Percentiles rank a stretch among this genome's conserved stretches.
These are phyloP conservation scores for Rossbeevera mucosa DNA, from an alignment of 768 basidiomycete species.

Conservation along the genomic window DNA sequence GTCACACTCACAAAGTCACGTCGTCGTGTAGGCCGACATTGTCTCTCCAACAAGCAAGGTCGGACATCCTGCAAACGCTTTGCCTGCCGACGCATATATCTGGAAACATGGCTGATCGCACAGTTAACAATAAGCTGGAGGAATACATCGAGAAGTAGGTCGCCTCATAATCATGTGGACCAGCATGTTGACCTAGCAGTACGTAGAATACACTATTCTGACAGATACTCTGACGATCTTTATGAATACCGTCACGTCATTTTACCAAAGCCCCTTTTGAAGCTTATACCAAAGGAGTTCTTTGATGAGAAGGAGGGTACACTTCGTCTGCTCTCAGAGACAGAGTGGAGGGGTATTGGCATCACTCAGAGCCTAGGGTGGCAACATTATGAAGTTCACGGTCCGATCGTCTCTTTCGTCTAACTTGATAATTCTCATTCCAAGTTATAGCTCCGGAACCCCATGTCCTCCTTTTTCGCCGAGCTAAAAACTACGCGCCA, in stretches of 20 bases:
- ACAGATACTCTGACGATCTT: conserved; percentile 86
- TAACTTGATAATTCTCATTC: conserved; percentile 11
- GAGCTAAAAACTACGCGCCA: conserved; percentile 62
- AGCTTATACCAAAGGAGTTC: conserved; percentile 84
- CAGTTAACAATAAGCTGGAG: conserved; percentile 52
- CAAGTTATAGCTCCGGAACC: conserved; percentile 72
- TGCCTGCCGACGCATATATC: conserved; percentile 10
- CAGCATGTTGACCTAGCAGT: conserved; percentile 14
- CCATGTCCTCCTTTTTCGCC: conserved; percentile 90
- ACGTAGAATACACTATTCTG: conserved; percentile 81
- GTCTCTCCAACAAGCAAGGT: background rate
- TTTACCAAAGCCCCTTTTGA: conserved; percentile 89
- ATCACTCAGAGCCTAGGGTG: conserved; percentile 95
- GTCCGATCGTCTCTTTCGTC: conserved; percentile 36
- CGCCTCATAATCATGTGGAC: conserved; percentile 8
- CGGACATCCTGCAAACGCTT: conserved; percentile 1
- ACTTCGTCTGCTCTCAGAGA: conserved; percentile 76
- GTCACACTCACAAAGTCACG: conserved; percentile 29
- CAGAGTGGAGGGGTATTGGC: conserved; percentile 95
- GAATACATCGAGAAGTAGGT: conserved; percentile 76
- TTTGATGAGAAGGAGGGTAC: conserved; percentile 76
- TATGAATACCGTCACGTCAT: conserved; percentile 98
- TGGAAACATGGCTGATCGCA: conserved; percentile 28
- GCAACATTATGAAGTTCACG: conserved; percentile 98
- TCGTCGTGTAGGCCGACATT: background rate